Evolutionary conservation across 306 rosid genomes (phyloP).

Genomic region (Trifolium dubium): DNA sequence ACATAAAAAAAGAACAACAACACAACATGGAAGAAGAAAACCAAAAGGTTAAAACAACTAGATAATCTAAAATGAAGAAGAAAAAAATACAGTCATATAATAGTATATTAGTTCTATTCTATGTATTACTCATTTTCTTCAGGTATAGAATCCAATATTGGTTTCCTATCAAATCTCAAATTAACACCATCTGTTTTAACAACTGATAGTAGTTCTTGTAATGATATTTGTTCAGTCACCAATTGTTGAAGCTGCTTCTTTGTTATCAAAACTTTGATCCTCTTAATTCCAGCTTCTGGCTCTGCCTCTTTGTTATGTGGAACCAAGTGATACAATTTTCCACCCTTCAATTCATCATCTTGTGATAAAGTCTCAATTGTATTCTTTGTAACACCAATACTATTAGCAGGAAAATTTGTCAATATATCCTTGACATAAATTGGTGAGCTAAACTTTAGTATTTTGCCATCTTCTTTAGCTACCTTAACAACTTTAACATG

Average conservation of each 20-base stretch:
- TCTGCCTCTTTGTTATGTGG: conserved; percentile 33
- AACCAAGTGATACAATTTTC: conserved; percentile 63
- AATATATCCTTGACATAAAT: conserved; percentile 59
- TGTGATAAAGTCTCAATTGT: conserved; percentile 50
- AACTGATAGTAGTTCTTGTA: conserved; percentile 52
- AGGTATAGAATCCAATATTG: conserved; percentile 64
- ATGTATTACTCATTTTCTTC: conserved; percentile 56
- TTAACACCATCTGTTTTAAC: conserved; percentile 30
- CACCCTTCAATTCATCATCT: conserved; percentile 56
- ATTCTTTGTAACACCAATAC: conserved; percentile 52
- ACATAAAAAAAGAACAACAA: conserved; percentile 12
- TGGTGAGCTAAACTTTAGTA: conserved; percentile 55
- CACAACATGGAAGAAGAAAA: conserved; percentile 41
- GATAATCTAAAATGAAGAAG: neutral
- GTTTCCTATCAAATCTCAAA: conserved; percentile 44
- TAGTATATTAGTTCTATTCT: neutral
- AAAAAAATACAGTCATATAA: neutral
- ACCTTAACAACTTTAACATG: conserved; percentile 52
- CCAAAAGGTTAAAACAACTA: conserved; percentile 25
- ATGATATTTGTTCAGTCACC: conserved; percentile 56
- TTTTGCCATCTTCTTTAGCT: conserved; percentile 62
- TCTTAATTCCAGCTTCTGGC: conserved; percentile 39
- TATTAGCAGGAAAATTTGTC: conserved; percentile 42
- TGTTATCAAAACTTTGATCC: conserved; percentile 68
- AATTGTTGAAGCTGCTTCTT: conserved; percentile 68